Conservation (phyloP, 352 stramenopile genomes). For the Phytophthora megakarya region DNA sequence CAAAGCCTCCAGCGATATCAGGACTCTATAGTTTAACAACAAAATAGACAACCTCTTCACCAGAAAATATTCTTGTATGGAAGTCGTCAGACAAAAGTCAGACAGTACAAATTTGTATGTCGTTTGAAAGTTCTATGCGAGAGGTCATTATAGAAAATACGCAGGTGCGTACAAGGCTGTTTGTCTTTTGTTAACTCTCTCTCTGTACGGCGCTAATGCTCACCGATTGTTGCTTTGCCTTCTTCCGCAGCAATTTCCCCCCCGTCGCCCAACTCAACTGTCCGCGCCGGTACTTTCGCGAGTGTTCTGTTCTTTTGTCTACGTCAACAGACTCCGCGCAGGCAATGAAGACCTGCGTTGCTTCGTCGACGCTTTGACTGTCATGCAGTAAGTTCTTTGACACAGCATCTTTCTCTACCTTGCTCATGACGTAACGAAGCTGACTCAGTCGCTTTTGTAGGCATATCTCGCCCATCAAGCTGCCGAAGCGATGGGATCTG, state of each 20-base stretch:
- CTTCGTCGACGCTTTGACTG: slow-evolving; percentile 1
- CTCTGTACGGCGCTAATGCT: too few relatives aligned
- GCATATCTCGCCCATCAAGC: slow-evolving; percentile 10
- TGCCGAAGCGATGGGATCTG: background rate
- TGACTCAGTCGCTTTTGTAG: slow-evolving; percentile 18
- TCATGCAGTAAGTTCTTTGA: slow-evolving; percentile 1
- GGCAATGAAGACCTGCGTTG: background rate
- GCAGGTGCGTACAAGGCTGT: too few relatives aligned
- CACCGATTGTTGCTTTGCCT: background rate
- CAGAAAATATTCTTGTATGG: too few relatives aligned
- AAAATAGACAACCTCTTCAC: too few relatives aligned
- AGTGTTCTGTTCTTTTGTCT: background rate
- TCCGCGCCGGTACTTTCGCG: slow-evolving; percentile 4
- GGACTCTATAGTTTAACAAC: too few relatives aligned
- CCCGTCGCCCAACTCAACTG: slow-evolving; percentile 5
- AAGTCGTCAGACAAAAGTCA: too few relatives aligned
- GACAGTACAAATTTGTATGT: too few relatives aligned
- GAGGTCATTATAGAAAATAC: too few relatives aligned
- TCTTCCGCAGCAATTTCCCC: slow-evolving; percentile 1
- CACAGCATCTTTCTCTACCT: background rate
- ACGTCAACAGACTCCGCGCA: slow-evolving; percentile 9
- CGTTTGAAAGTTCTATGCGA: too few relatives aligned
- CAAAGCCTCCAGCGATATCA: too few relatives aligned
- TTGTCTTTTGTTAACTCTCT: too few relatives aligned
- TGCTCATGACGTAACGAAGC: slow-evolving; percentile 3